These are phyloP conservation scores for Stagonosporopsis chrysanthemi DNA, from an alignment of 2,329 filamentous ascomycete species.

Conservation along the genomic window DNA sequence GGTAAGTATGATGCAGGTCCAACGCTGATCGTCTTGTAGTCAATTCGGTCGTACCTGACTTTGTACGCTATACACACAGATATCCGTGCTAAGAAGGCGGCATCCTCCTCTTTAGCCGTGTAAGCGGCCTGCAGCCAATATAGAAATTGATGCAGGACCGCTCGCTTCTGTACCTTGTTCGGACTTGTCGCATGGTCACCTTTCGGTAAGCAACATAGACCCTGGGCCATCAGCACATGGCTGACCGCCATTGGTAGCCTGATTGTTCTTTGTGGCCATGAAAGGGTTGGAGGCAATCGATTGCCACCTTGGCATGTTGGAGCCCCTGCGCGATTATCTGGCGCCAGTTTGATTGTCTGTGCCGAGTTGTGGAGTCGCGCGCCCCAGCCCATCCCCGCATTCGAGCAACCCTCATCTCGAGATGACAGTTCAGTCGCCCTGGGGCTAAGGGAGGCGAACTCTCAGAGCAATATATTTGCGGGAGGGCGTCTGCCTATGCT, in stretches of 20 bases:
- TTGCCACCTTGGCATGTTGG: conserved; percentile 29
- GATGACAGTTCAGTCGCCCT: conserved; percentile 29
- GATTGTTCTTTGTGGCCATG: conserved; percentile 9
- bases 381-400: conserved; percentile 46
- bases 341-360: conserved; percentile 38
- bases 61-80: conserved; percentile 5
- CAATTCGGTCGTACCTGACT: conserved; percentile 25
- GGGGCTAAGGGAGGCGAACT: conserved; percentile 34
- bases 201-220: conserved; percentile 36
- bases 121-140: conserved; percentile 29
- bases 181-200: conserved; percentile 22
- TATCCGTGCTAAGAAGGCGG: conserved; percentile 23
- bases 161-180: conserved; percentile 29
- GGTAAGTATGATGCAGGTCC: conserved; percentile 44
- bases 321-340: conserved; percentile 37
- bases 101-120: conserved; percentile 40
- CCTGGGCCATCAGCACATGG: conserved; percentile 24
- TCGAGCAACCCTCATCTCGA: conserved; percentile 41
- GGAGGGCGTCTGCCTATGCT: conserved; percentile 23
- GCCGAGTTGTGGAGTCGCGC: conserved; percentile 41
- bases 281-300: conserved; percentile 40
- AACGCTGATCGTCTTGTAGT: conserved; percentile 30
- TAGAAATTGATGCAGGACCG: conserved; percentile 16
- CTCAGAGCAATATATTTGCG: conserved; percentile 33
- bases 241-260: conserved; percentile 24